Evolutionary conservation across 2,329 filamentous ascomycete genomes (phyloP), one percentile per base, ranked within the genome.

Genomic region (Penicillium oxalicum): DNA sequence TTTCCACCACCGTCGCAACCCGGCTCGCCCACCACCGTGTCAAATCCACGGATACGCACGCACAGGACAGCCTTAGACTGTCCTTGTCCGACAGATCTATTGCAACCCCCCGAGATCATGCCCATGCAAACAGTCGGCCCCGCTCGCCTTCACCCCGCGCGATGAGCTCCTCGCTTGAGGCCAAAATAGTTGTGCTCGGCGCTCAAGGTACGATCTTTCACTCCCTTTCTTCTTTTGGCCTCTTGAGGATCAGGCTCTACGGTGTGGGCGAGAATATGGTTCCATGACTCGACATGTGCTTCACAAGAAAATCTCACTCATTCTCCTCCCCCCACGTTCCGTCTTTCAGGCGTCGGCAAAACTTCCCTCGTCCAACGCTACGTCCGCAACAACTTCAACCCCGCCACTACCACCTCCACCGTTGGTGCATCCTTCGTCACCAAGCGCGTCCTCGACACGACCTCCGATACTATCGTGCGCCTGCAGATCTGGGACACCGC

Each of bases 401-500:
- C 70, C n/a, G 59, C 70, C 28, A 61, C 64, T 37, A 69, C 71
- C 52, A 66, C 71, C 46, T 86, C 83, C 4, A 91, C 87, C n/a
- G 83, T 91, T 50, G 87, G 87, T 65, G 87, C 87, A 27, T 87
- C 83, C 64, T 90, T 90, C 69, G 76, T 89, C 66, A 87, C 87
- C 38, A 90, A 90, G 71, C 82, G 84, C 62, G 84, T 90, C 51
- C 77, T 87, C 57, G 91, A 96, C 70, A 82, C 81, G 53, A 88
- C 95, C 66, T 88, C 86, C 24, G 88, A 91, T 61, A 93, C 89
- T 1, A 78, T 87, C 25, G 89, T 96, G 33, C 83, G 91, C n/a
- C 77, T 96, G 34, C 91, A 96, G 65, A 94, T 96, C 58, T 96
- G 91, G 91, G 91, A 96, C 66, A 96, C 91, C 32, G 89, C 91